Evolutionary conservation across 2,329 filamentous ascomycete genomes (phyloP).

Genomic region (Trichoderma arundinaceum): DNA sequence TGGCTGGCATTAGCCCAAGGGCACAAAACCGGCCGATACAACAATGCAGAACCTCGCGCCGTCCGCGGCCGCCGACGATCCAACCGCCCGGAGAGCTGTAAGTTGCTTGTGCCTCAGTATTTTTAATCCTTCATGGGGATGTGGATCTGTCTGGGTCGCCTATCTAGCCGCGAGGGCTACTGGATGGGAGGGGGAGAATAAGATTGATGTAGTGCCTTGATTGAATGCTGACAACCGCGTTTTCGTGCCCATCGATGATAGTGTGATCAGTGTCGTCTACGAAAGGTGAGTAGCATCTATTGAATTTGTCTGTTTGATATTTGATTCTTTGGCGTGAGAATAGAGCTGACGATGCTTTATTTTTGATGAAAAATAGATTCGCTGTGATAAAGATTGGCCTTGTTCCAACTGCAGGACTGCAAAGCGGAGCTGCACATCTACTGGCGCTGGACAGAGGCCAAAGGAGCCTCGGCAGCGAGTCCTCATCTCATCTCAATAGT

Average conservation of each 20-base stretch:
- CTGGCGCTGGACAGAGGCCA: constrained; percentile 59
- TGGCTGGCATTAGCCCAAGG: background rate
- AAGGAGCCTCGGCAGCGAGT: constrained; percentile 62
- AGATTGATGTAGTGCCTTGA: too few species aligned
- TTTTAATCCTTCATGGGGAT: background rate
- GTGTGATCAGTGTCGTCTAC: constrained; percentile 54
- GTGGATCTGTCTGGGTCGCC: background rate
- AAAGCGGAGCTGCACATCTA: constrained; percentile 60
- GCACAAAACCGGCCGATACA: background rate
- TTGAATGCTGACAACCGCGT: background rate
- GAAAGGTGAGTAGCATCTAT: constrained; percentile 46
- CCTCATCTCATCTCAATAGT: constrained; percentile 67
- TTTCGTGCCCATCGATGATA: constrained; percentile 35
- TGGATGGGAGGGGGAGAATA: background rate
- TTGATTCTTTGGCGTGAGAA: background rate
- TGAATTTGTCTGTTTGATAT: background rate
- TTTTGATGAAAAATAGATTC: constrained; percentile 51
- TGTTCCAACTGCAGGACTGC: constrained; percentile 64
- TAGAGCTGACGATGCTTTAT: background rate
- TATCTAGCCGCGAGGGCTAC: background rate
- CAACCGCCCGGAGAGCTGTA: constrained; percentile 46
- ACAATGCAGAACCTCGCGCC: constrained; percentile 31
- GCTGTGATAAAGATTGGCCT: constrained; percentile 63
- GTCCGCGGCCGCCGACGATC: constrained; percentile 47
- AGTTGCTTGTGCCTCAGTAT: constrained; percentile 35